These are phyloP conservation scores for Botryotinia calthae DNA, from an alignment of 2,329 filamentous ascomycete genomes.

Conservation along the genomic window DNA sequence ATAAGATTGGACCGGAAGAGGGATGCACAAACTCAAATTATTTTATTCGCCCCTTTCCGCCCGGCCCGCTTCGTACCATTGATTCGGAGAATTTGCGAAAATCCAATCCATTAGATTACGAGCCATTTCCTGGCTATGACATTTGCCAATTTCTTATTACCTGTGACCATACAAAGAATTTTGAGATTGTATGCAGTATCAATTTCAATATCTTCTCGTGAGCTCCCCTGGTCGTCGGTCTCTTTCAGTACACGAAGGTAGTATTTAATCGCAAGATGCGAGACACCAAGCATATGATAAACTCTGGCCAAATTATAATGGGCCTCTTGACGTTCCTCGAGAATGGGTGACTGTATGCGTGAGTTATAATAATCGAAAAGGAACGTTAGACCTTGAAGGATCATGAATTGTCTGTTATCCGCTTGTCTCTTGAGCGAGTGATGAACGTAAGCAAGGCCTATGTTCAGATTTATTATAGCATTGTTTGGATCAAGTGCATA, in stretches of 20 bases:
- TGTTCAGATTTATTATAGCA: constrained; percentile 73
- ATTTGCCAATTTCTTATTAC: constrained; percentile 60
- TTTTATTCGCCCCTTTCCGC: neutral
- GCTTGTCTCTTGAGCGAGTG: constrained; percentile 85
- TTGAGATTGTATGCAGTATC: constrained; percentile 77
- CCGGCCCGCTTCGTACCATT: neutral
- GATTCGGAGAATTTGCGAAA: neutral
- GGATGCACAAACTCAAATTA: constrained; percentile 3
- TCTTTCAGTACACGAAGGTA: constrained; percentile 57
- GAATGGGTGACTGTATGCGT: constrained; percentile 43
- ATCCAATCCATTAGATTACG: constrained; percentile 28
- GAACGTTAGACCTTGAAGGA: constrained; percentile 82
- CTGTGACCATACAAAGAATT: constrained; percentile 62
- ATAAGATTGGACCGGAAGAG: neutral
- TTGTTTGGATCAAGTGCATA: constrained; percentile 73
- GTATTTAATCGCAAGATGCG: constrained; percentile 67
- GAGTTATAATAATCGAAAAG: constrained; percentile 69
- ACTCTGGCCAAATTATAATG: constrained; percentile 77
- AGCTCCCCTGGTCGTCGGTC: constrained; percentile 26
- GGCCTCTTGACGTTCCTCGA: constrained; percentile 64
- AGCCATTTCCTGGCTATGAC: constrained; percentile 60
- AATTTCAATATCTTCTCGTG: constrained; percentile 56
- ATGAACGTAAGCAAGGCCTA: constrained; percentile 83
- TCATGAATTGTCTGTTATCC: constrained; percentile 83
- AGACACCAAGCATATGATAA: constrained; percentile 73